Evolutionary conservation across 2,329 filamentous ascomycete genomes (phyloP).

Genomic region (Fusarium continuum): DNA sequence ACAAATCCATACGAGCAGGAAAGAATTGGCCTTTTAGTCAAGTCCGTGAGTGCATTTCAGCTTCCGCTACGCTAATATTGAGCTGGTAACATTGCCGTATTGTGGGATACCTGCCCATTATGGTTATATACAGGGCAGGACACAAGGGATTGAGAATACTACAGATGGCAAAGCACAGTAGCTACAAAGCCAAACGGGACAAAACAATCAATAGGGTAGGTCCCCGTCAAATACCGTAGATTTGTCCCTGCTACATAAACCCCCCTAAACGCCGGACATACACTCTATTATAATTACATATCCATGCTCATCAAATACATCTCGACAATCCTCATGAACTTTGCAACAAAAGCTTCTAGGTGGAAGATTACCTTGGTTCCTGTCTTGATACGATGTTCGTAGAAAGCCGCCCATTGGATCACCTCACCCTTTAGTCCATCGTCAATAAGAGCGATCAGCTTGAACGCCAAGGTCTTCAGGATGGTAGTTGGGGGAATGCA

Average conservation of each 20-base stretch:
- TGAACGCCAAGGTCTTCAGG: conserved; percentile 93
- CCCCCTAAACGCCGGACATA: conserved; percentile 39
- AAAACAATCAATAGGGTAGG: conserved; percentile 1
- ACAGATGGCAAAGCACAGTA: no score
- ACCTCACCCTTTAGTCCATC: conserved; percentile 91
- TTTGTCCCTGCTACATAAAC: conserved; percentile 26
- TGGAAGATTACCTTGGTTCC: conserved; percentile 98
- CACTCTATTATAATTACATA: conserved; percentile 53
- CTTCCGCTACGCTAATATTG: not conserved
- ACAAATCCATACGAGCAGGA: not conserved
- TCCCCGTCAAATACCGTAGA: conserved; percentile 14
- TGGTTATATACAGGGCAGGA: not conserved
- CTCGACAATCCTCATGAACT: conserved; percentile 96
- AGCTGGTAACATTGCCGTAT: not conserved
- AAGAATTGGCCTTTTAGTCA: conserved; percentile 4
- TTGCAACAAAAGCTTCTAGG: conserved; percentile 96
- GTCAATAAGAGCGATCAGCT: conserved; percentile 86
- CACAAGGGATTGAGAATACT: no score
- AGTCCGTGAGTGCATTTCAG: conserved; percentile 10
- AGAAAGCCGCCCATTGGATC: conserved; percentile 95
- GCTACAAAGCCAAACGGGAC: not conserved
- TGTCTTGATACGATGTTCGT: conserved; percentile 92
- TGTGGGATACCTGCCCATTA: not conserved
- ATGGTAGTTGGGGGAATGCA: conserved; percentile 96
- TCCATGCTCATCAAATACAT: conserved; percentile 92